phyloP scores from a whole-genome alignment of 2,329 filamentous ascomycete genomes.

The Neopestalotiopsis rosae region DNA sequence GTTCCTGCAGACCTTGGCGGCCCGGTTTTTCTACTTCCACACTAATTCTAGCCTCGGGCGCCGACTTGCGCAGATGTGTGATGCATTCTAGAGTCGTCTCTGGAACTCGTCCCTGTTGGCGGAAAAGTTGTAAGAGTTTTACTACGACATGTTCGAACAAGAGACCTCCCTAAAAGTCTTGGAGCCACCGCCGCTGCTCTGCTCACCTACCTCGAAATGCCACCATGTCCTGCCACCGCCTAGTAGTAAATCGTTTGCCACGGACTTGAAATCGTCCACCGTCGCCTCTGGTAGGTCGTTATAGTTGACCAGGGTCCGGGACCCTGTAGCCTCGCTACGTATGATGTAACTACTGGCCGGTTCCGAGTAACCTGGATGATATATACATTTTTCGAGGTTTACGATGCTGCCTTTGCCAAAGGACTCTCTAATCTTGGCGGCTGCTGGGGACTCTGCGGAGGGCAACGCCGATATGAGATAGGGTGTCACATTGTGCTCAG shows the following conservation, averaged over 20 bases:
- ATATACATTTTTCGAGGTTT: conserved; percentile 62
- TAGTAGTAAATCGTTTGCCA: conserved; percentile 43
- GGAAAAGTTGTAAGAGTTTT: conserved; percentile 23
- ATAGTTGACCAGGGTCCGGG: conserved; percentile 74
- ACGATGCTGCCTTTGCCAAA: conserved; percentile 51
- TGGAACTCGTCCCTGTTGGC: conserved; percentile 65
- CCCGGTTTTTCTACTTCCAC: conserved; percentile 76
- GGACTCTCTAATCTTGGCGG: conserved; percentile 57
- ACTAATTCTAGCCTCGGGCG: conserved; percentile 59
- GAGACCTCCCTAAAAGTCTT: too few species aligned
- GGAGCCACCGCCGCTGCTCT: background rate
- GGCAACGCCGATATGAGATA: conserved; percentile 62
- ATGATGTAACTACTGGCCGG: conserved; percentile 75
- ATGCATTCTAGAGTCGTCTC: conserved; percentile 66
- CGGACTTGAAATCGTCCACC: conserved; percentile 58
- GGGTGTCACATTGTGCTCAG: conserved; percentile 33
- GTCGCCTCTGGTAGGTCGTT: conserved; percentile 74
- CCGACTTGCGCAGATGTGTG: conserved; percentile 52
- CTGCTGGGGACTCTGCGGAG: conserved; percentile 52
- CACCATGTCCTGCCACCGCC: conserved; percentile 57
- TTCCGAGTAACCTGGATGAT: conserved; percentile 57
- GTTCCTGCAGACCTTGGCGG: conserved; percentile 60
- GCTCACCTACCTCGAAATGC: conserved; percentile 69
- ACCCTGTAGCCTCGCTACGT: conserved; percentile 61
- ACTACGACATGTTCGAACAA: too few species aligned